A percentile compares a stretch with the other conserved stretches of the same genome.
These are phyloP conservation scores for Cystobasidium tubakii DNA, from an alignment of 768 basidiomycete species.

Conservation along the genomic window DNA sequence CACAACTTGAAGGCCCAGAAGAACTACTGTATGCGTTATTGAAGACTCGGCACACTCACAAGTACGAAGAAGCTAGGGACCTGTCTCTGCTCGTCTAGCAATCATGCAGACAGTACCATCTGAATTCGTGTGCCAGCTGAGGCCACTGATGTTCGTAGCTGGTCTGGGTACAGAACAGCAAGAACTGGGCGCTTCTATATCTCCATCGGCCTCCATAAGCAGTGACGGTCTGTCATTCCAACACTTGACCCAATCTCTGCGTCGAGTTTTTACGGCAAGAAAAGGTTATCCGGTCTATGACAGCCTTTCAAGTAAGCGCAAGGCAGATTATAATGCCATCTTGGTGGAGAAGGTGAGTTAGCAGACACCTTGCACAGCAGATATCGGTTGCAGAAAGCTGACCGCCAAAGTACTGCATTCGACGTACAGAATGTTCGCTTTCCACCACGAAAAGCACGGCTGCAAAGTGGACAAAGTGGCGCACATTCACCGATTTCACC, in stretches of 20 bases:
- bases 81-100: not conserved
- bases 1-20: no score
- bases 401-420: no score
- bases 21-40: no score
- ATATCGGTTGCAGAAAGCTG: no score
- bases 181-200: constrained; percentile 28
- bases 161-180: constrained; percentile 57
- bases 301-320: constrained; percentile 38
- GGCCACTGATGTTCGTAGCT: constrained; percentile 90
- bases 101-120: constrained; percentile 86
- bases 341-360: constrained; percentile 68
- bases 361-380: not conserved
- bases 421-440: constrained; percentile 74
- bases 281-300: constrained; percentile 47
- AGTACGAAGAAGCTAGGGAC: not conserved
- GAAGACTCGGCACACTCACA: not conserved
- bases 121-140: constrained; percentile 79
- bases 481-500: constrained; percentile 88
- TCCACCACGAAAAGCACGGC: constrained; percentile 71
- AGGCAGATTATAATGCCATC: constrained; percentile 64
- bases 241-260: constrained; percentile 59
- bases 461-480: constrained; percentile 52
- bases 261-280: constrained; percentile 58
- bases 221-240: constrained; percentile 54
- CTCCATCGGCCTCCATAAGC: constrained; percentile 32